These are phyloP conservation scores for Lobosporangium transversale DNA, from an alignment of 192 early-diverging fungal species.

Conservation along the genomic window DNA sequence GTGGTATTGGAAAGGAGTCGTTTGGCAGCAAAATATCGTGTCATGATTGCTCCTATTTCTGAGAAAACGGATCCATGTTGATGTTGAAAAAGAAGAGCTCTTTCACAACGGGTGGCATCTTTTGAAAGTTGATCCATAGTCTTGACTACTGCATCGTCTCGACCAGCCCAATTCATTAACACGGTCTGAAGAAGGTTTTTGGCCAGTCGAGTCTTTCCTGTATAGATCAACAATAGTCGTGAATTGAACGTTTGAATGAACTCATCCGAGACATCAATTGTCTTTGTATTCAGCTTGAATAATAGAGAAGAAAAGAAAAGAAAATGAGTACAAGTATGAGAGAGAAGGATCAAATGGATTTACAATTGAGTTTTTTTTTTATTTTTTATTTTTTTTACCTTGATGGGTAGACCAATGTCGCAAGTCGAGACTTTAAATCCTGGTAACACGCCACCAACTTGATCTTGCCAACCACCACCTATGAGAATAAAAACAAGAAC, in stretches of 20 bases:
- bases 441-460: slow-evolving; percentile 38
- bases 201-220: slow-evolving; percentile 40
- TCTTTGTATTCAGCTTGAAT: slow-evolving; percentile 14
- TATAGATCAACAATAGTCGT: slow-evolving; percentile 40
- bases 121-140: slow-evolving; percentile 37
- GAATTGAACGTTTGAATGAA: slow-evolving; percentile 21
- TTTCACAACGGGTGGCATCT: slow-evolving; percentile 22
- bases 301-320: not conserved
- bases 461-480: slow-evolving; percentile 54
- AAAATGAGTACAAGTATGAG: not conserved
- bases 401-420: slow-evolving; percentile 27
- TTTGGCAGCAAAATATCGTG: slow-evolving; percentile 32
- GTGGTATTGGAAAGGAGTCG: slow-evolving; percentile 25
- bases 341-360: not conserved
- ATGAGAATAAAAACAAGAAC: too few relatives aligned
- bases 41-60: slow-evolving; percentile 12
- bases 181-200: slow-evolving; percentile 47
- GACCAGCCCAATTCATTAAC: slow-evolving; percentile 34
- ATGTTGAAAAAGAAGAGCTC: too few relatives aligned
- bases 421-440: slow-evolving; percentile 37
- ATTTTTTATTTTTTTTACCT: slow-evolving; percentile 9
- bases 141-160: slow-evolving; percentile 21
- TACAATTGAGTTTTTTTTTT: not conserved
- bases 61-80: not conserved
- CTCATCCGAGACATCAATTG: slow-evolving; percentile 9